Percentiles rank a stretch among this genome's conserved stretches.
Conservation (phyloP, 1,284 basidiomycete species). For the Wolfiporia cocos region DNA sequence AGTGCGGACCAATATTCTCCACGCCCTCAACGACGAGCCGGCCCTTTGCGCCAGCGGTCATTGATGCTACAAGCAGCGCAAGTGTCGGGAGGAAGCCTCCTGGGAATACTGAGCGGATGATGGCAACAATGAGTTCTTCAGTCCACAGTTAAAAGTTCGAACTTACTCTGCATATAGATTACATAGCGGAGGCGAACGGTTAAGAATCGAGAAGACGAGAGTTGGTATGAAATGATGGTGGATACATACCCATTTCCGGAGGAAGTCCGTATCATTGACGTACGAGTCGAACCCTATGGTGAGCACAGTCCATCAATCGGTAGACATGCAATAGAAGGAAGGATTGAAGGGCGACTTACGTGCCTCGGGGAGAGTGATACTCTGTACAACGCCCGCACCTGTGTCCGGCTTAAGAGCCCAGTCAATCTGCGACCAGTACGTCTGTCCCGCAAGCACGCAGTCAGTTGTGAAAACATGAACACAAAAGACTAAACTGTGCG, state of each 20-base stretch:
- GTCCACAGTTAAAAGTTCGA: too few relatives aligned
- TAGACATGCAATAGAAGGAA: too few relatives aligned
- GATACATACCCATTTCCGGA: slow-evolving; percentile 72
- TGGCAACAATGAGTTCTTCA: too few relatives aligned
- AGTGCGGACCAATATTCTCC: slow-evolving; percentile 79
- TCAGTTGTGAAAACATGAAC: too few relatives aligned
- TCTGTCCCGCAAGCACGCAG: slow-evolving; percentile 11
- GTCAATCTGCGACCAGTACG: slow-evolving; percentile 64
- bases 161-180: too few relatives aligned
- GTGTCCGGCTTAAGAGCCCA: slow-evolving; percentile 60
- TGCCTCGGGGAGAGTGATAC: slow-evolving; percentile 77
- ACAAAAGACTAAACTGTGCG: too few relatives aligned
- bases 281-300: slow-evolving; percentile 49
- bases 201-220: background rate
- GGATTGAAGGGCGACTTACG: slow-evolving; percentile 47
- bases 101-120: slow-evolving; percentile 54
- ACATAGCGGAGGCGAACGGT: background rate
- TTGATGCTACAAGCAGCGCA: slow-evolving; percentile 51
- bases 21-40: slow-evolving; percentile 66
- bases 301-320: too few relatives aligned
- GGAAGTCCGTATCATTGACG: slow-evolving; percentile 66
- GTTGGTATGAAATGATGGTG: too few relatives aligned
- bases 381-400: slow-evolving; percentile 70
- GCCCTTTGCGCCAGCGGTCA: slow-evolving; percentile 50
- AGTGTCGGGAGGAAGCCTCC: slow-evolving; percentile 73